Conservation (phyloP, 352 stramenopile species). For the Pythium aphanidermatum region DNA sequence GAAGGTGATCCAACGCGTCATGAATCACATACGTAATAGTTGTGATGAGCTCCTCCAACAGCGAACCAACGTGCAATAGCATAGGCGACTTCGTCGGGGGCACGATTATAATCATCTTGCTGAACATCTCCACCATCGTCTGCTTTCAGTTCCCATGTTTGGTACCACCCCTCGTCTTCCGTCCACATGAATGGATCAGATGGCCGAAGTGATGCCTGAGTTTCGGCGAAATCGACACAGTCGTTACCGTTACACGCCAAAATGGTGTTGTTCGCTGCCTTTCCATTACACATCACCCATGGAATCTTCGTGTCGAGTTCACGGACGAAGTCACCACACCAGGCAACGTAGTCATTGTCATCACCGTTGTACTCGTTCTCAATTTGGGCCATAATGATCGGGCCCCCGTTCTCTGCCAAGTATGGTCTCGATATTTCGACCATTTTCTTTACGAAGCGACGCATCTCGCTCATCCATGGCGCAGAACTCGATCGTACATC, state of each 20-base stretch:
- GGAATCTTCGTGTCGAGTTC: constrained; percentile 53
- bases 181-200: constrained; percentile 65
- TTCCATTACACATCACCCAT: constrained; percentile 74
- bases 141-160: constrained; percentile 39
- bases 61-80: constrained; percentile 63
- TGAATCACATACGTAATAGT: constrained; percentile 55
- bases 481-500: constrained; percentile 41
- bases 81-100: constrained; percentile 49
- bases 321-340: constrained; percentile 45
- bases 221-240: constrained; percentile 51
- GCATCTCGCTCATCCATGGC: constrained; percentile 44
- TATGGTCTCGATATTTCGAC: constrained; percentile 56
- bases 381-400: constrained; percentile 72
- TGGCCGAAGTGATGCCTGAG: constrained; percentile 32
- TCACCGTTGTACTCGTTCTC: constrained; percentile 55
- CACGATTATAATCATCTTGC: constrained; percentile 38
- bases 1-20: background rate
- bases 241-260: constrained; percentile 61
- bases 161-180: constrained; percentile 70
- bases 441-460: constrained; percentile 55
- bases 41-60: constrained; percentile 51
- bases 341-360: constrained; percentile 46
- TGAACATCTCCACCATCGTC: constrained; percentile 8
- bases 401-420: constrained; percentile 50
- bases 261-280: constrained; percentile 59